Evolutionary conservation across 805 yeast species (phyloP), one percentile per base, ranked within the genome.

Genomic region (Cyberlindnera nakhonratchasimensis): DNA sequence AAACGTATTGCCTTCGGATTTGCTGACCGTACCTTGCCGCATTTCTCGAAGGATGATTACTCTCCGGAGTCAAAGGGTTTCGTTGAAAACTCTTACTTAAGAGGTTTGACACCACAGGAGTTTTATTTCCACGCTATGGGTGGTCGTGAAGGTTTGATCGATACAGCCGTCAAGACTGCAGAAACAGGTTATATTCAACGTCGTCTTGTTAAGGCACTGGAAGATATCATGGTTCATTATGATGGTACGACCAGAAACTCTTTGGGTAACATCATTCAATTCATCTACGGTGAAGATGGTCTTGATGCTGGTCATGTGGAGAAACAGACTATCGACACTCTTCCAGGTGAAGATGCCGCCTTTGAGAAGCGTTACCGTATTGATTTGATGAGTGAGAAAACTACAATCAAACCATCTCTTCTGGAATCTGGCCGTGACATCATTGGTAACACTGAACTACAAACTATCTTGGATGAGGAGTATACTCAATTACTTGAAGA

Each of bases 61-160:
- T 87, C 96, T 38, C 98, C 99, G 18, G 99, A 93, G 66, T 91
- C 98, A 3, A 89, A 89, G 64, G 99, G 99, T 55, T 93, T 93
- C 58, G 96, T 93, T 47, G 96, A 95, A 66, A 93, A 93, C 63
- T 93, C 99, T 12, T 93, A 93, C 62, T 74, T 91, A 62, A 82
- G 98, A 72, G 99, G 99, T 29, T 75, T 93, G 59, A 90, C 99
- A 6, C 99, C 99, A 25, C 98, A 93, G 66, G 99, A 93, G 66
- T 93, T 93, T 66, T 90, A 93, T 65, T 93, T 93, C 83, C 99
- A 93, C 65, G 97, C 98, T 40, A 93, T 93, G 96, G 98, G 99
- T 61, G 99, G 99, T 73, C 88, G 99, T 77, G 99, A 93, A 72
- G 99, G 99, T 75, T 75, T 93, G 63, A 95, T 93, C 64, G 99